These are phyloP conservation scores for Ambrosiella beaveri DNA, from an alignment of 2,329 filamentous ascomycete genomes.

Conservation along the genomic window DNA sequence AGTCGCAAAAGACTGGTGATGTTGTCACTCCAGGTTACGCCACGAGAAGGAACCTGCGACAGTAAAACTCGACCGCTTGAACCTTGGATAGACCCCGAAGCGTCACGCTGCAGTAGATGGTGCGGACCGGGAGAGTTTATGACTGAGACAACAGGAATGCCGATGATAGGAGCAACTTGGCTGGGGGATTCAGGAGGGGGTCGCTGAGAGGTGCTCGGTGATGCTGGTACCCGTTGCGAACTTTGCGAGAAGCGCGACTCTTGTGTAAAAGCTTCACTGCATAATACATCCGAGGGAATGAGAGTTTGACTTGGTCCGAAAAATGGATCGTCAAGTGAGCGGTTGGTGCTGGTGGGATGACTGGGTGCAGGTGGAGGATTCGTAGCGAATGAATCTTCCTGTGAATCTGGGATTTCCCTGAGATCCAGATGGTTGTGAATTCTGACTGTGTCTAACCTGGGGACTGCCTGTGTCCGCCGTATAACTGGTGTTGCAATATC, in stretches of 20 bases:
- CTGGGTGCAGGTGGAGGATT: neutral
- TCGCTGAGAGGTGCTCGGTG: neutral
- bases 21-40: neutral
- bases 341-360: neutral
- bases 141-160: neutral
- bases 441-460: neutral
- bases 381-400: slow-evolving; percentile 1
- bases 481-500: neutral
- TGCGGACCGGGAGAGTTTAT: neutral
- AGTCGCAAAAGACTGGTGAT: slow-evolving; percentile 1
- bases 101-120: neutral
- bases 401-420: slow-evolving; percentile 10
- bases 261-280: no score
- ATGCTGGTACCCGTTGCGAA: neutral
- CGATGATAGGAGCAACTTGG: neutral
- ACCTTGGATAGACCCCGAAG: neutral
- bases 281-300: no score
- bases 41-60: slow-evolving; percentile 4
- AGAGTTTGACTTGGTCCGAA: neutral
- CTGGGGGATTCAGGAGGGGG: no score
- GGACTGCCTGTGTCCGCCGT: neutral
- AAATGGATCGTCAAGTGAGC: neutral
- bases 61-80: neutral
- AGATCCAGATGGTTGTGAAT: neutral
- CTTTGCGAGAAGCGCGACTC: no score